A percentile compares a stretch with the other conserved stretches of the same genome.
These are phyloP conservation scores for Thraustochytrium sp. DNA, from an alignment of 352 stramenopile species.

Conservation along the genomic window DNA sequence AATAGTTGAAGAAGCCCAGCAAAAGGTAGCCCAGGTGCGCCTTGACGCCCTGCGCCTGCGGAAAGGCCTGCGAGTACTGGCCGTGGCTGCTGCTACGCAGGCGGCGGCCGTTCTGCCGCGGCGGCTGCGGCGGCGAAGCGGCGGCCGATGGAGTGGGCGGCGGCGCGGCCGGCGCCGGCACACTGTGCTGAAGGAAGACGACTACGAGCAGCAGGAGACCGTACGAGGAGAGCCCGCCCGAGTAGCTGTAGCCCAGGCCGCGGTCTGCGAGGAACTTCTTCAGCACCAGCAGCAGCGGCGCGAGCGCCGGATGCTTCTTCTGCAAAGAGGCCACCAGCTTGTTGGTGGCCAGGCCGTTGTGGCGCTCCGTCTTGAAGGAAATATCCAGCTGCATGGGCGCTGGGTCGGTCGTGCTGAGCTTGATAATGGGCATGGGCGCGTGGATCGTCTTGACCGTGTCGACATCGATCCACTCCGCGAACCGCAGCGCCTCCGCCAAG, in stretches of 20 bases:
- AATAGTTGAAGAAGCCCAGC: slow-evolving; percentile 20
- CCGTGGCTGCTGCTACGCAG: slow-evolving; percentile 30
- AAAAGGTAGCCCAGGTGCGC: slow-evolving; percentile 14
- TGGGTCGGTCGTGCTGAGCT: slow-evolving; percentile 60
- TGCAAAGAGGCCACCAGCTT: slow-evolving; percentile 82
- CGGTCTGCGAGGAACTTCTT: slow-evolving; percentile 84
- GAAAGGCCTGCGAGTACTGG: background rate
- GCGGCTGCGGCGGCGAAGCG: background rate
- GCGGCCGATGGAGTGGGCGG: background rate
- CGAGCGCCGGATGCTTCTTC: slow-evolving; percentile 84
- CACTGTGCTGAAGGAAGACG: slow-evolving; percentile 73
- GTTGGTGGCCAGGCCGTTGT: slow-evolving; percentile 90
- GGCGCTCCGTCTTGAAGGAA: slow-evolving; percentile 88
- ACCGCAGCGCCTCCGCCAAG: slow-evolving; percentile 84
- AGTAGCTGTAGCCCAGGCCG: slow-evolving; percentile 71
- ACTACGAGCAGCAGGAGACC: slow-evolving; percentile 71
- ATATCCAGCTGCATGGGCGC: slow-evolving; percentile 84
- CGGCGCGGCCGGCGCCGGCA: background rate
- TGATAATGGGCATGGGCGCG: slow-evolving; percentile 93
- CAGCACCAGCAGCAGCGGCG: slow-evolving; percentile 90
- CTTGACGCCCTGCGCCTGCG: background rate
- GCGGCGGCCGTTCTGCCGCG: background rate
- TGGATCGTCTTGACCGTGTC: slow-evolving; percentile 94
- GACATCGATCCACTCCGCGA: slow-evolving; percentile 79
- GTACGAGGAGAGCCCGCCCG: slow-evolving; percentile 73